Conservation (phyloP, 768 basidiomycete species). For the Collybia sordida region DNA sequence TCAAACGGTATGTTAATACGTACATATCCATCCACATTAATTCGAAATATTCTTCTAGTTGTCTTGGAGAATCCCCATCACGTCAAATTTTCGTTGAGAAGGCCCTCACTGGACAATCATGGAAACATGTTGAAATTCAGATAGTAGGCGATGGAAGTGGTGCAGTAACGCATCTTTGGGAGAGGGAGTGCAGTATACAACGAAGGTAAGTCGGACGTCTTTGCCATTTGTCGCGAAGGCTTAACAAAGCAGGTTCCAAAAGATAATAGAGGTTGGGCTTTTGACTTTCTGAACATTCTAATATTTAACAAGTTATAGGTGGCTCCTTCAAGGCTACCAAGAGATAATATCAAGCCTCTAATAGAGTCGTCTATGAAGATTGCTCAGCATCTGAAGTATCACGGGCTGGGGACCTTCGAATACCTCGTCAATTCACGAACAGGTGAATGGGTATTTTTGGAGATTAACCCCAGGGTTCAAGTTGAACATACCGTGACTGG, state of each 20-base stretch:
- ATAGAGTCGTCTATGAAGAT: constrained; percentile 77
- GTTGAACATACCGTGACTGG: constrained; percentile 93
- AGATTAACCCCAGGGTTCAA: constrained; percentile 60
- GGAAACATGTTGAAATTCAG: constrained; percentile 87
- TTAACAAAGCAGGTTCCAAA: constrained; percentile 51
- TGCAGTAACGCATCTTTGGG: constrained; percentile 83
- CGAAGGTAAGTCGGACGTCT: constrained; percentile 48
- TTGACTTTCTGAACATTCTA: background rate
- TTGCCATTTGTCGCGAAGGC: background rate
- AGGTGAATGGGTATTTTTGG: constrained; percentile 71
- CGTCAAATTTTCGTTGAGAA: constrained; percentile 78
- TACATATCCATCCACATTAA: background rate
- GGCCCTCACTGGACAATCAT: constrained; percentile 70
- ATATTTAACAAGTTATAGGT: constrained; percentile 14
- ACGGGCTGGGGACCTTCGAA: constrained; percentile 88
- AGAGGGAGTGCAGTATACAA: constrained; percentile 92
- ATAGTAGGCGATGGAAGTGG: constrained; percentile 78
- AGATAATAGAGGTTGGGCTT: constrained; percentile 73
- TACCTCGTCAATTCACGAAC: constrained; percentile 76
- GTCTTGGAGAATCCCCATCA: constrained; percentile 38
- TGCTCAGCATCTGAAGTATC: constrained; percentile 72
- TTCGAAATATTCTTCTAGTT: constrained; percentile 16
- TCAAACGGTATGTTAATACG: constrained; percentile 47
- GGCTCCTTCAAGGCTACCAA: constrained; percentile 79
- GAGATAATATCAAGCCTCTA: constrained; percentile 67